Conservation (phyloP, 768 basidiomycete species). For the Lentinula raphanica region DNA sequence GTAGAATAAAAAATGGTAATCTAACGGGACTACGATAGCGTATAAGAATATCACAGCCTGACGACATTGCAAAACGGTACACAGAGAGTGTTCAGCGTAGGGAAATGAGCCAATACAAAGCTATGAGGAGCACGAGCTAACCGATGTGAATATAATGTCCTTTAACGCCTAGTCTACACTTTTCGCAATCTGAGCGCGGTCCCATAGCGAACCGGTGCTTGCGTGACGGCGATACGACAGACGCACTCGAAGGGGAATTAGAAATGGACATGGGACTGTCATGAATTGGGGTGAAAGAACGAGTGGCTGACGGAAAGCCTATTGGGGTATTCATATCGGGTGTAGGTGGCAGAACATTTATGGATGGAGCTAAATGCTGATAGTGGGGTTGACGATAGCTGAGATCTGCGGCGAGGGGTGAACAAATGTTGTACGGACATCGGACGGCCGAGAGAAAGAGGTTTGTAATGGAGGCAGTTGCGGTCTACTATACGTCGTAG, state of each 20-base stretch:
- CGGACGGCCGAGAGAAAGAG: constrained; percentile 11
- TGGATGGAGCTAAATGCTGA: constrained; percentile 15
- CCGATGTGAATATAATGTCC: constrained; percentile 72
- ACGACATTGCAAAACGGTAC: not conserved
- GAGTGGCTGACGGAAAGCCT: constrained; percentile 12
- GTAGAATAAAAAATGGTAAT: not conserved
- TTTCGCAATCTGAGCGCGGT: constrained; percentile 62
- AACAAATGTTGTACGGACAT: not conserved
- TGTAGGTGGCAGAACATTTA: constrained; percentile 25
- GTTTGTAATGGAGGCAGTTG: constrained; percentile 14
- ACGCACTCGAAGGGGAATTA: constrained; percentile 21
- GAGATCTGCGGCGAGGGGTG: not conserved
- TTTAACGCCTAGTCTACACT: constrained; percentile 58
- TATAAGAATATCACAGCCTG: not conserved
- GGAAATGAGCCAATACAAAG: not conserved
- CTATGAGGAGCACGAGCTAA: constrained; percentile 18
- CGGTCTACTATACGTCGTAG: constrained; percentile 8
- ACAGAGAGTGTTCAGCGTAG: not conserved
- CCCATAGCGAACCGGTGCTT: constrained; percentile 64
- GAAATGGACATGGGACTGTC: constrained; percentile 18
- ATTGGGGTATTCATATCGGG: constrained; percentile 11
- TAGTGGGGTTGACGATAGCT: not conserved
- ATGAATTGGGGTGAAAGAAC: constrained; percentile 15
- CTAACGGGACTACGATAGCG: not conserved
- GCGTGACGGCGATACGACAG: constrained; percentile 16